Conservation (phyloP, 495 filamentous ascomycete genomes). For the Talaromyces thailandensis region DNA sequence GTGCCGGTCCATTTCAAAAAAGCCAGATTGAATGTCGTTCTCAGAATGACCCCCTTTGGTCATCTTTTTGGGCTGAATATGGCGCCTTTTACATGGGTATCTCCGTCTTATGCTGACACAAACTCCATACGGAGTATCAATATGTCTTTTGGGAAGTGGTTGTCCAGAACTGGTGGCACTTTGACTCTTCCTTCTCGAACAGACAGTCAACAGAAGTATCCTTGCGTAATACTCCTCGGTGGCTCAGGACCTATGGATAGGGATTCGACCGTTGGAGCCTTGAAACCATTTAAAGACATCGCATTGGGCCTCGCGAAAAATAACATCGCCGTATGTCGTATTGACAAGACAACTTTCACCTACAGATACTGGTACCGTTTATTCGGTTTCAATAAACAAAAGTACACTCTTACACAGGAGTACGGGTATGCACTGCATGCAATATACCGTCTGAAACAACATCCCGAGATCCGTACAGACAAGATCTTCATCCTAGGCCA, state of each 20-base stretch:
- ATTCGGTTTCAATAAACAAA: neutral
- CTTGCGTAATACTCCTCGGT: neutral
- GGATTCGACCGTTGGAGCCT: neutral
- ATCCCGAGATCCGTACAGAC: slow-evolving; percentile 1
- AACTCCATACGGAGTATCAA: neutral
- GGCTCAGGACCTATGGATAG: neutral
- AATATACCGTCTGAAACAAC: neutral
- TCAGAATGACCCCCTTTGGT: neutral
- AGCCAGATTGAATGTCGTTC: neutral
- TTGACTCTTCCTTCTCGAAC: neutral
- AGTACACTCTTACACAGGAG: slow-evolving; percentile 8
- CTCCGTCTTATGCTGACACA: neutral
- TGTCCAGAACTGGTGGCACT: neutral
- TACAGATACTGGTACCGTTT: slow-evolving; percentile 1
- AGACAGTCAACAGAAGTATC: neutral
- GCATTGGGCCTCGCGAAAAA: slow-evolving; percentile 7
- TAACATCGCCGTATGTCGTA: slow-evolving; percentile 7
- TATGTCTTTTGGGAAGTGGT: neutral
- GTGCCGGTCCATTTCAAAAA: neutral
- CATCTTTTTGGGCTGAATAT: neutral
- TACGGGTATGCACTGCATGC: slow-evolving; percentile 9
- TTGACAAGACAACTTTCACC: slow-evolving; percentile 9
- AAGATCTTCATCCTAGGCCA: slow-evolving; percentile 10
- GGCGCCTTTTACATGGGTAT: neutral
- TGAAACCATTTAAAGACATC: slow-evolving; percentile 10